Conservation (phyloP, 495 filamentous ascomycete genomes). For the Aspergillus bridgeri region DNA sequence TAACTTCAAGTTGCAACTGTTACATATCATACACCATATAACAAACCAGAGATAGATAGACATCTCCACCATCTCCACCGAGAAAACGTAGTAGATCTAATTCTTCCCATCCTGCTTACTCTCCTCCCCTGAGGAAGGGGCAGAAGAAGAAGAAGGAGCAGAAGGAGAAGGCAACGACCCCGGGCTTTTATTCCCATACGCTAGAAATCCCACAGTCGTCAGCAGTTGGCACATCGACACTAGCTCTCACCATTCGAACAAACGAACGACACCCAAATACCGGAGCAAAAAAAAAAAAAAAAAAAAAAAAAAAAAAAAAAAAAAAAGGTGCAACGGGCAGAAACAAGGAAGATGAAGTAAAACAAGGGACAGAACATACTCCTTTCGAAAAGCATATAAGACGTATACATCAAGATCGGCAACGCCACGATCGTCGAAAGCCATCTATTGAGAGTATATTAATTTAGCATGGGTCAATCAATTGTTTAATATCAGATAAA, state of each 20-base stretch:
- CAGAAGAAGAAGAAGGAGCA: neutral
- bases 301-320: neutral
- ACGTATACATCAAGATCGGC: constrained; percentile 31
- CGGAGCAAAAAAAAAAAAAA: neutral
- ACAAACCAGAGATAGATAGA: neutral
- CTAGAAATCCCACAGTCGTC: constrained; percentile 11
- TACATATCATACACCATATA: neutral
- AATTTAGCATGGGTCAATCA: too few species aligned
- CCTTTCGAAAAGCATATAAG: constrained; percentile 28
- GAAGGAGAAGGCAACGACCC: constrained; percentile 11
- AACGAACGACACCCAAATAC: too few species aligned
- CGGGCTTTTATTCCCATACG: constrained; percentile 23
- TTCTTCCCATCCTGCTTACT: neutral
- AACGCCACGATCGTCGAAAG: constrained; percentile 31
- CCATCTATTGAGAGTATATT: too few species aligned
- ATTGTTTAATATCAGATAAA: too few species aligned
- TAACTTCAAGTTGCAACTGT: too few species aligned
- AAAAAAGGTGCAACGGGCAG: too few species aligned
- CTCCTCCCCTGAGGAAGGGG: neutral
- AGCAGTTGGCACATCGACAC: neutral
- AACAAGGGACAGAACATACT: constrained; percentile 17
- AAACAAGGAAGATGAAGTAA: constrained; percentile 4
- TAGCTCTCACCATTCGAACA: neutral
- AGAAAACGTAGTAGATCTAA: neutral
- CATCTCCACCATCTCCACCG: neutral